Evolutionary conservation across 2,329 filamentous ascomycete species (phyloP).

Genomic region (Polychaeton citri): DNA sequence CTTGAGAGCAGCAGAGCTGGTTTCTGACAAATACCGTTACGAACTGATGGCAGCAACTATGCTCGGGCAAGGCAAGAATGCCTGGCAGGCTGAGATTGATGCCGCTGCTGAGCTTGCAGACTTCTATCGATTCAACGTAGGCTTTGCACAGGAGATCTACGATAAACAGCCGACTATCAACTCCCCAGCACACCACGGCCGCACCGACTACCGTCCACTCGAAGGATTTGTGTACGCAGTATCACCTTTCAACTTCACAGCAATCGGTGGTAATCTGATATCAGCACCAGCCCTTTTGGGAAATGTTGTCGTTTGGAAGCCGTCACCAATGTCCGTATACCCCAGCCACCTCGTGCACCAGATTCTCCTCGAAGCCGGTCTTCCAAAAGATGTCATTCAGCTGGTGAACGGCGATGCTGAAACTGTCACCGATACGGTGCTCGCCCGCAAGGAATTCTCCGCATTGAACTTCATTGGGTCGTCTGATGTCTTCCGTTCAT

Average conservation of each 20-base stretch:
- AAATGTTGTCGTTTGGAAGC: slow-evolving; percentile 32
- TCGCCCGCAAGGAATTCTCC: slow-evolving; percentile 25
- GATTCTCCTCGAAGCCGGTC: slow-evolving; percentile 28
- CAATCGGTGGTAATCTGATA: slow-evolving; percentile 26
- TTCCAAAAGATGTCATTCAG: slow-evolving; percentile 26
- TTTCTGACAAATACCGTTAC: slow-evolving; percentile 15
- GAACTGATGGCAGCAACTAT: slow-evolving; percentile 28
- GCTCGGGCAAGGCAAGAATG: slow-evolving; percentile 30
- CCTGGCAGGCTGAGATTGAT: slow-evolving; percentile 28
- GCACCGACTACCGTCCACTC: slow-evolving; percentile 25
- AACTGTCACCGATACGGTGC: slow-evolving; percentile 21
- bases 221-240: slow-evolving; percentile 32
- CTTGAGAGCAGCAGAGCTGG: slow-evolving; percentile 21
- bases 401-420: slow-evolving; percentile 27
- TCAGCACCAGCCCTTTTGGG: slow-evolving; percentile 25
- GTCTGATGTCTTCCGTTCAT: slow-evolving; percentile 23
- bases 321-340: slow-evolving; percentile 22
- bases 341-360: slow-evolving; percentile 25
- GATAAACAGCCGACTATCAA: slow-evolving; percentile 23
- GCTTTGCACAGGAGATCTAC: slow-evolving; percentile 23
- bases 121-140: slow-evolving; percentile 24
- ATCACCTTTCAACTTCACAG: slow-evolving; percentile 32
- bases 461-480: slow-evolving; percentile 28
- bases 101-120: slow-evolving; percentile 25
- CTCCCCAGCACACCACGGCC: slow-evolving; percentile 9